Percentiles rank a stretch among this genome's conserved stretches.
phyloP scores from a whole-genome alignment of 179 eudicot genomes.

The Amaranthus tricolor region DNA sequence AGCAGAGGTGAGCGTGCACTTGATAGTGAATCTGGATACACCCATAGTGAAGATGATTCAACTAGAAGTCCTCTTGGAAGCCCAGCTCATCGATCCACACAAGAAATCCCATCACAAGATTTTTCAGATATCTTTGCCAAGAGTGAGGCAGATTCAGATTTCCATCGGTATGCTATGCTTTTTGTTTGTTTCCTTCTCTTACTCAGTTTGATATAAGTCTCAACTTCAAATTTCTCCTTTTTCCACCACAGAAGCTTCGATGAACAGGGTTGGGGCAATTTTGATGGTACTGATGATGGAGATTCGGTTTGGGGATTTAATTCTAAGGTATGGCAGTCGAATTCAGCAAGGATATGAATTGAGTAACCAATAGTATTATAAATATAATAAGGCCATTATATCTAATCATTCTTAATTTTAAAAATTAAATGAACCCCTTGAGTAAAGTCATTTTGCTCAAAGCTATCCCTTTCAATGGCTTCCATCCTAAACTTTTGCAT shows the following conservation, averaged over 20 bases:
- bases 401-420: too few species aligned
- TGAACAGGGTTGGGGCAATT: conserved; percentile 70
- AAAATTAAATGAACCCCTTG: too few species aligned
- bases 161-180: conserved; percentile 48
- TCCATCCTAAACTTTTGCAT: too few species aligned
- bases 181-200: conserved; percentile 4
- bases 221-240: conserved; percentile 19
- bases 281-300: conserved; percentile 70
- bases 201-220: not conserved
- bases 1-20: conserved; percentile 35
- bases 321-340: conserved; percentile 52
- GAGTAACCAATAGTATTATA: too few species aligned
- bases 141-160: conserved; percentile 59
- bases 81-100: conserved; percentile 45
- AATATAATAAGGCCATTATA: too few species aligned
- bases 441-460: too few species aligned
- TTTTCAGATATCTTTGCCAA: conserved; percentile 48
- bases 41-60: conserved; percentile 77
- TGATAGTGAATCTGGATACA: conserved; percentile 63
- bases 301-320: conserved; percentile 76
- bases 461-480: too few species aligned
- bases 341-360: not conserved
- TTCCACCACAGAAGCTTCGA: conserved; percentile 52
- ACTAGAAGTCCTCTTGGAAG: conserved; percentile 78
- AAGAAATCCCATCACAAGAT: conserved; percentile 50